Conservation (phyloP, 441 rosid genomes). For the Aquilaria agallochum region DNA sequence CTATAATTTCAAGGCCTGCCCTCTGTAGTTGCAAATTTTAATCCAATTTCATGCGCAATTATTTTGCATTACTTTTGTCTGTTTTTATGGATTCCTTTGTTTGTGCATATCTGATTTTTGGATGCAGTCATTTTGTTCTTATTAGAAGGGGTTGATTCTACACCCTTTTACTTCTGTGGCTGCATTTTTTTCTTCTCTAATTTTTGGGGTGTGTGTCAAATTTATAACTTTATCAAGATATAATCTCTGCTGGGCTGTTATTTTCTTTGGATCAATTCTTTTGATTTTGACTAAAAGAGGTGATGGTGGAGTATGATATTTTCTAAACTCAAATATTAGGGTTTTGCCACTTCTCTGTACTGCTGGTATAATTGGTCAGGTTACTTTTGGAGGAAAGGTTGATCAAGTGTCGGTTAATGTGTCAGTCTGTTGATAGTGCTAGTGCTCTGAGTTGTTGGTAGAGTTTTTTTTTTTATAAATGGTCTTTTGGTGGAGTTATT, state of each 20-base stretch:
- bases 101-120: conserved; percentile 23
- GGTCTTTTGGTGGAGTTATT: conserved; percentile 21
- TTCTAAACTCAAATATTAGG: conserved; percentile 22
- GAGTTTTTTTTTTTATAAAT: conserved; percentile 19
- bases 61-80: conserved; percentile 7
- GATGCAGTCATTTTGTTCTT: conserved; percentile 26
- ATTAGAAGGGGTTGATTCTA: conserved; percentile 11
- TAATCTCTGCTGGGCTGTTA: not conserved
- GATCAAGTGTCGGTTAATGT: conserved; percentile 27
- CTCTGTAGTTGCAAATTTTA: conserved; percentile 21
- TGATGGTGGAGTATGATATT: conserved; percentile 14
- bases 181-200: conserved; percentile 2
- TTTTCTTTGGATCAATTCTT: conserved; percentile 7
- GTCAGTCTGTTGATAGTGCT: conserved; percentile 34
- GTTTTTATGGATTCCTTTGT: conserved; percentile 1
- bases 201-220: conserved; percentile 5
- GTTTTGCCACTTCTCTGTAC: conserved; percentile 3
- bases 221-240: not conserved
- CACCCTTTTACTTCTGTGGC: not conserved
- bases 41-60: conserved; percentile 4
- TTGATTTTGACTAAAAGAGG: conserved; percentile 1
- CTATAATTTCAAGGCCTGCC: conserved; percentile 44
- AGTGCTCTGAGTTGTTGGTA: conserved; percentile 23
- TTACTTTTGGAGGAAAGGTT: conserved; percentile 13
- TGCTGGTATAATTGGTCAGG: conserved; percentile 6